Percentiles rank a stretch among this genome's conserved stretches.
Conservation (phyloP, 2,329 filamentous ascomycete genomes). For the Colletotrichum sp. region DNA sequence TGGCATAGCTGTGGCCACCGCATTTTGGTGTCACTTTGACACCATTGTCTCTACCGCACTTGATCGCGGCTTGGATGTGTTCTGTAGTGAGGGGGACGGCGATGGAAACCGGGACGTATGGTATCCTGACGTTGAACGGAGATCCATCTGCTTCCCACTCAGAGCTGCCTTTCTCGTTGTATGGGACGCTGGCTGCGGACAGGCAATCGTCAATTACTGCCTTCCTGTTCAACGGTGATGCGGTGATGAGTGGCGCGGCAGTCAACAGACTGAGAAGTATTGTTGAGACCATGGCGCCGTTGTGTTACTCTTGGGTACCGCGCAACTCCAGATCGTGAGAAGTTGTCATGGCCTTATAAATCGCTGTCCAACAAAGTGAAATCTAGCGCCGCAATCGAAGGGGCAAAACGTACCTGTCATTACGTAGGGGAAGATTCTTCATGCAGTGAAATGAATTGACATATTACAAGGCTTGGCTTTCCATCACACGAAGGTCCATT, state of each 20-base stretch:
- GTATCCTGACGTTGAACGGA: conserved; percentile 38
- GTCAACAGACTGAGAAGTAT: not conserved
- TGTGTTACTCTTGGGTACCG: not conserved
- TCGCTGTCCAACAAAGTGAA: not conserved
- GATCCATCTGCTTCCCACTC: conserved; percentile 38
- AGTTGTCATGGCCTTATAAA: not conserved
- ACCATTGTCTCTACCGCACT: conserved; percentile 44
- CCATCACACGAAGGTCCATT: not conserved
- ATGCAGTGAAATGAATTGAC: too few species aligned
- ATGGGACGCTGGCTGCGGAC: conserved; percentile 24
- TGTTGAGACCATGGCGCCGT: not conserved
- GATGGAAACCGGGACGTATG: conserved; percentile 34
- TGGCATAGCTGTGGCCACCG: conserved; percentile 60
- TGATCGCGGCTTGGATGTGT: conserved; percentile 50
- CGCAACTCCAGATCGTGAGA: not conserved
- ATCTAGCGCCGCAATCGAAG: not conserved
- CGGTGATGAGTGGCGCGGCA: not conserved
- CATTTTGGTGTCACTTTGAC: conserved; percentile 55
- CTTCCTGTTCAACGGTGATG: not conserved
- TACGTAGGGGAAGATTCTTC: too few species aligned
- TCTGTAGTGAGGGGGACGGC: conserved; percentile 34
- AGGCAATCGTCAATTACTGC: conserved; percentile 29
- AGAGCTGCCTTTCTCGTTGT: conserved; percentile 19
- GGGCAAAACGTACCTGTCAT: too few species aligned
- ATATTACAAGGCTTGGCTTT: not conserved